These are phyloP conservation scores for Erysimum pusillum DNA, from an alignment of 441 rosid species.

Conservation along the genomic window DNA sequence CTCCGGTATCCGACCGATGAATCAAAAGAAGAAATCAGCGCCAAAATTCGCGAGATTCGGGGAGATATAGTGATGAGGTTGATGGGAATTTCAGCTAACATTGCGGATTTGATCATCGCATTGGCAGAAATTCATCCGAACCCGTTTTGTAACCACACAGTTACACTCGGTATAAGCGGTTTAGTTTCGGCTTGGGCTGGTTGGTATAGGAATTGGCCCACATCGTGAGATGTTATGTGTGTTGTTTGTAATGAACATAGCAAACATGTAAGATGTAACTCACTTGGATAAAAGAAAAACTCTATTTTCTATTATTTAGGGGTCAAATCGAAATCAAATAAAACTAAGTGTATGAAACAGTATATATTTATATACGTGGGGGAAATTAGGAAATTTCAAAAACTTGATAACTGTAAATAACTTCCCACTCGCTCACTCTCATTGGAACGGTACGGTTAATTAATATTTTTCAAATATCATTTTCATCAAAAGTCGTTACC, in stretches of 20 bases:
- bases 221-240: constrained; percentile 46
- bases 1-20: constrained; percentile 37
- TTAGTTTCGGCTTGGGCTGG: constrained; percentile 97
- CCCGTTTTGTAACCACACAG: constrained; percentile 77
- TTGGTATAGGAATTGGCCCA: constrained; percentile 95
- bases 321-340: background rate
- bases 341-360: constrained; percentile 12
- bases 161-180: constrained; percentile 85
- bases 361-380: background rate
- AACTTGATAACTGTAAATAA: constrained; percentile 13
- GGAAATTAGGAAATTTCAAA: background rate
- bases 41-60: constrained; percentile 54
- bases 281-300: constrained; percentile 21
- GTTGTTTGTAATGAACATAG: constrained; percentile 4
- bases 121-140: constrained; percentile 87
- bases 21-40: constrained; percentile 44
- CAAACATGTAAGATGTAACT: constrained; percentile 19
- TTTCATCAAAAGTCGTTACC: constrained; percentile 12
- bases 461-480: background rate
- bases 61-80: constrained; percentile 82
- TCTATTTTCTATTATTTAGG: background rate
- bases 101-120: constrained; percentile 84
- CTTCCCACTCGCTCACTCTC: constrained; percentile 32
- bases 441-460: constrained; percentile 39
- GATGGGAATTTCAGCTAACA: constrained; percentile 88